These are phyloP conservation scores for Daphne laureola DNA, from an alignment of 441 rosid species.

Conservation along the genomic window DNA sequence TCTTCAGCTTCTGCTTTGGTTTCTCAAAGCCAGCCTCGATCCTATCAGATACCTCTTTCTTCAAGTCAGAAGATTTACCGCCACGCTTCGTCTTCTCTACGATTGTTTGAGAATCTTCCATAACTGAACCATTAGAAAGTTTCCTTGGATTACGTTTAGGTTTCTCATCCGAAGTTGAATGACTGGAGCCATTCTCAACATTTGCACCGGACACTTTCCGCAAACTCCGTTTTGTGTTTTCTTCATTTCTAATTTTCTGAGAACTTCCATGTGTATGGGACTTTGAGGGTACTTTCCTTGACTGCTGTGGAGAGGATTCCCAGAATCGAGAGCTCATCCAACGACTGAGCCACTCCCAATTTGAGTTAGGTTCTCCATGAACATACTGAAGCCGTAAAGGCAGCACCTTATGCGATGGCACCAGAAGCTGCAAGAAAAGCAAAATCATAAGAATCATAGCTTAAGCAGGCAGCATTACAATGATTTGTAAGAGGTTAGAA, in stretches of 20 bases:
- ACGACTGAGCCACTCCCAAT: slow-evolving; percentile 62
- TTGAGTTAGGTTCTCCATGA: slow-evolving; percentile 56
- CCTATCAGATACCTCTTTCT: slow-evolving; percentile 32
- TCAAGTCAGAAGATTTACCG: slow-evolving; percentile 35
- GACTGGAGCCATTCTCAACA: slow-evolving; percentile 30
- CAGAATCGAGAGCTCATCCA: slow-evolving; percentile 64
- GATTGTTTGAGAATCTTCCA: slow-evolving; percentile 38
- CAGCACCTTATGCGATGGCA: slow-evolving; percentile 29
- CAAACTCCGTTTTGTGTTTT: slow-evolving; percentile 38
- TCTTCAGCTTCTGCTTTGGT: slow-evolving; percentile 30
- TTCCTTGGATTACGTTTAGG: slow-evolving; percentile 45
- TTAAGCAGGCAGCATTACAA: not conserved
- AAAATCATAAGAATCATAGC: slow-evolving; percentile 4
- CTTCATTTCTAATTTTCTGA: slow-evolving; percentile 25
- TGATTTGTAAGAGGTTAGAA: no score
- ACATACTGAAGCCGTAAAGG: slow-evolving; percentile 46
- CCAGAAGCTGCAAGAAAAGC: slow-evolving; percentile 48
- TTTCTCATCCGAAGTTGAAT: slow-evolving; percentile 34
- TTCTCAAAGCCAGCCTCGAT: slow-evolving; percentile 37
- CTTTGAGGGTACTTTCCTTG: slow-evolving; percentile 27
- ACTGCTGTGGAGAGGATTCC: slow-evolving; percentile 35
- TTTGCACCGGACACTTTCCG: slow-evolving; percentile 26
- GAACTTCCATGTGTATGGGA: slow-evolving; percentile 29
- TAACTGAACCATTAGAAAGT: slow-evolving; percentile 24
- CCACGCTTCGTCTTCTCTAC: slow-evolving; percentile 38